These are phyloP conservation scores for Trichoderma erinaceum DNA, from an alignment of 495 filamentous ascomycete genomes.

Conservation along the genomic window DNA sequence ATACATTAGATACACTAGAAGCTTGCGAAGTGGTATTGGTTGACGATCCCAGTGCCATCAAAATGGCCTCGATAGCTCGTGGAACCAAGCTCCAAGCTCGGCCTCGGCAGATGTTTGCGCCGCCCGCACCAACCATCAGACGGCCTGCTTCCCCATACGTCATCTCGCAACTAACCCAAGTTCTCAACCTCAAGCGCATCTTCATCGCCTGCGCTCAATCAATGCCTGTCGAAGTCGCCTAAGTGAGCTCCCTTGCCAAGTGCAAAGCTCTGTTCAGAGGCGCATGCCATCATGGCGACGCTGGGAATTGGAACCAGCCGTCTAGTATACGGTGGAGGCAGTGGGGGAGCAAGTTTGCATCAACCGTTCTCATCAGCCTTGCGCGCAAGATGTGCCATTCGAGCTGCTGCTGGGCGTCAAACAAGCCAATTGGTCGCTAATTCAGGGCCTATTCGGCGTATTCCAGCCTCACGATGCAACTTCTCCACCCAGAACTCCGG, in stretches of 20 bases:
- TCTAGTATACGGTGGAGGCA: background rate
- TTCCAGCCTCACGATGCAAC: slow-evolving; percentile 20
- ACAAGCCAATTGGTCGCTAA: background rate
- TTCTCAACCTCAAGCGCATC: background rate
- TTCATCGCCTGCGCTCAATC: background rate
- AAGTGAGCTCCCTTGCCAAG: slow-evolving; percentile 2
- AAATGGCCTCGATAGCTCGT: too few species aligned
- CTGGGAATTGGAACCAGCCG: background rate
- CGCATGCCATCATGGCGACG: background rate
- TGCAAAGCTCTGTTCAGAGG: background rate
- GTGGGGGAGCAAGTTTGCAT: background rate
- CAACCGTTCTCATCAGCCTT: background rate
- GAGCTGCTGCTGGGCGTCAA: slow-evolving; percentile 17
- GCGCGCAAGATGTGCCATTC: slow-evolving; percentile 2
- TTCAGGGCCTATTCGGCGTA: slow-evolving; percentile 14
- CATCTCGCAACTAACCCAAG: background rate
- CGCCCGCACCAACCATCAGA: background rate
- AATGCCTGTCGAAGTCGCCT: slow-evolving; percentile 5
- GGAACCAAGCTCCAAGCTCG: background rate
- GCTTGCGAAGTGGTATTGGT: too few species aligned
- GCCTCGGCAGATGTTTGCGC: slow-evolving; percentile 9
- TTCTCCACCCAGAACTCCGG: slow-evolving; percentile 30
- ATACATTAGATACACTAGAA: too few species aligned
- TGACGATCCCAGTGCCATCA: too few species aligned
- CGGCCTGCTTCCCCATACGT: background rate